A percentile compares a stretch with the other conserved stretches of the same genome.
phyloP scores from a whole-genome alignment of 371 early-diverging fungal genomes.

The Zopfochytrium polystomum region DNA sequence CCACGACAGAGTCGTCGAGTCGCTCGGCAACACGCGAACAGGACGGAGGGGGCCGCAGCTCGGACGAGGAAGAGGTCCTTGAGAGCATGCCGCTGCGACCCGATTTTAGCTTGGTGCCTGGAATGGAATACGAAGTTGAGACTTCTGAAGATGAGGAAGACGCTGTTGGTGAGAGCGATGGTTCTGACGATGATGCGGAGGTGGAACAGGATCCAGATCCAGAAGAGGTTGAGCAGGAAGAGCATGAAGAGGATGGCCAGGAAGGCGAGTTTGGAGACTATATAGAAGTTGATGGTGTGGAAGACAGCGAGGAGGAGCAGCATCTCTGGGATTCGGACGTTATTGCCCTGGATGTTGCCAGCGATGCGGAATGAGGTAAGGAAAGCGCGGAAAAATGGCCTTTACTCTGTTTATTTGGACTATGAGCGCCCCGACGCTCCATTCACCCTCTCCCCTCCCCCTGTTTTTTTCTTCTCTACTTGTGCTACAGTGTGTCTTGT shows the following conservation, averaged over 20 bases:
- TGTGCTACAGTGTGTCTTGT: too few species aligned
- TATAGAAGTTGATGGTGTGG: too few species aligned
- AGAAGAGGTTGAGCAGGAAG: not conserved
- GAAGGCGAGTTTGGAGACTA: not conserved
- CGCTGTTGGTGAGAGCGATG: not conserved
- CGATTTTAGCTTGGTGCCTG: conserved; percentile 13
- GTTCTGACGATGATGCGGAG: not conserved
- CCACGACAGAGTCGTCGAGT: not conserved
- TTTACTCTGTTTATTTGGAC: too few species aligned
- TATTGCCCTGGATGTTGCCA: too few species aligned
- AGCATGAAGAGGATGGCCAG: not conserved
- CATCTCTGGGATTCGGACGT: too few species aligned
- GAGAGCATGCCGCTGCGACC: conserved; percentile 26
- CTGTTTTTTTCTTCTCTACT: too few species aligned
- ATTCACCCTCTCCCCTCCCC: too few species aligned
- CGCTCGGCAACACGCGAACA: not conserved
- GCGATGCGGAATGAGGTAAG: too few species aligned
- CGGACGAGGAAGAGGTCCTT: conserved; percentile 12
- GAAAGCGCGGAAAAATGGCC: too few species aligned
- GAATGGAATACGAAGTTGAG: not conserved
- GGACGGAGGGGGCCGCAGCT: conserved; percentile 1
- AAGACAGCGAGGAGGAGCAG: too few species aligned
- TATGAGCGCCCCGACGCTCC: too few species aligned
- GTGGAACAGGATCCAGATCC: not conserved
- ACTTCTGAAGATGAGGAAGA: not conserved